Base-by-base conservation (phyloP, 2,329 filamentous ascomycete genomes). In the Corniculantispora saksenae region DNA sequence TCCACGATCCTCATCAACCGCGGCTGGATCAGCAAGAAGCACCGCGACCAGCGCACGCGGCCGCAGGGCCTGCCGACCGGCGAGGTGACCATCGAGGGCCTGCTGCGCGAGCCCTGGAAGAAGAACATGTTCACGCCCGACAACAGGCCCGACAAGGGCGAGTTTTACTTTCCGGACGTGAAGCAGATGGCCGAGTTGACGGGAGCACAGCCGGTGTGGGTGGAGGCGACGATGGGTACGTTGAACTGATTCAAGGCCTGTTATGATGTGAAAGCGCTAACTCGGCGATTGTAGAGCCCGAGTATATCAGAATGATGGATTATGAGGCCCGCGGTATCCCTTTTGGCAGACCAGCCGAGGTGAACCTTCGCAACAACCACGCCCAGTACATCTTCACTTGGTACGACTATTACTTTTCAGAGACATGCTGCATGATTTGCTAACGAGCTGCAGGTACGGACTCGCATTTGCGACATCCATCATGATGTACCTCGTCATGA, bases 321-420 rank as follows among this genome's bases (percentile, higher is more conserved):
- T 87, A 93, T 73, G 86, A 92, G 74, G 84, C 85, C 17, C 91
- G 90, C 72, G 95, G 95, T 32, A 89, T 97, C 66, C 95, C 95
- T 1, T 94, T 97, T 74, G 95, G 94, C 17, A 86, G 94, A 74
- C 81, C 92, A 8, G 86, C 95, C 5, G 93, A 97, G 79, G 94
- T 99, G 67, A 97, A 96, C 76, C 81, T 99, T 74, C 87, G 93
- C 76, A 99, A 99, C 76, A 98, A 97, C 79, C 95, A 99, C 79
- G 89, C 92, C 69, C 95, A 98, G 82, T 99, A 99, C 79, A 99
- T 99, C 71, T 95, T 97, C 78, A 99, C 95, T 70, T 99, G 95
- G 95, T 98, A 87, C 74, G 89, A 79, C 38, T n/a, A 3, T 54
- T 3, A 8, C 1, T 23, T 4, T 13, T 21, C 2, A 3, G 10